phyloP scores from a whole-genome alignment of 306 rosid genomes.

The Carpinus fangiana region DNA sequence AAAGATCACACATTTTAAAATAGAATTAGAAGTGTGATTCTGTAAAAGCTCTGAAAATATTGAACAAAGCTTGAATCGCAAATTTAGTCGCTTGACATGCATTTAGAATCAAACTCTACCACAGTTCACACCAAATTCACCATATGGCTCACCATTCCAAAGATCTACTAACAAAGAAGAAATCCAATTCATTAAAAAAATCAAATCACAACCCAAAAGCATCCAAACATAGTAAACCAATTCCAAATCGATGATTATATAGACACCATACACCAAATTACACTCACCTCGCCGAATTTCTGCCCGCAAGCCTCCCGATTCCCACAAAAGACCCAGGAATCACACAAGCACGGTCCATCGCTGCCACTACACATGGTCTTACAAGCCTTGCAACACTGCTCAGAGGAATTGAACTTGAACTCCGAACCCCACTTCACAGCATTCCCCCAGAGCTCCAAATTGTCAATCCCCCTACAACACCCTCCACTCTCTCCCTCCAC shows the following conservation, averaged over 20 bases:
- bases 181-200: neutral
- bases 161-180: neutral
- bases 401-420: constrained; percentile 68
- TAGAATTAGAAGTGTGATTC: neutral
- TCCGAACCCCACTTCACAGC: constrained; percentile 96
- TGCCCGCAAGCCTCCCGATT: constrained; percentile 67
- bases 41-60: neutral
- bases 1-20: neutral
- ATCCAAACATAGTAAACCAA: constrained; percentile 2
- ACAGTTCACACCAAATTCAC: neutral
- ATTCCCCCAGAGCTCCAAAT: constrained; percentile 86
- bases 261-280: neutral
- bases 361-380: constrained; percentile 81
- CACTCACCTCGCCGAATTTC: constrained; percentile 78
- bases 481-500: constrained; percentile 28
- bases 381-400: constrained; percentile 80
- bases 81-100: neutral
- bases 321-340: constrained; percentile 90
- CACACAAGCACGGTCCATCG: constrained; percentile 91
- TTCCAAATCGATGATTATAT: neutral
- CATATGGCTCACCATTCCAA: neutral
- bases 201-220: neutral
- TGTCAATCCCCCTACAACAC: constrained; percentile 78
- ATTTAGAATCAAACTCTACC: neutral
- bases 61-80: neutral